Percentiles rank a stretch among this genome's conserved stretches.
These are phyloP conservation scores for Hippophae tibetana DNA, from an alignment of 306 rosid genomes.

Conservation along the genomic window DNA sequence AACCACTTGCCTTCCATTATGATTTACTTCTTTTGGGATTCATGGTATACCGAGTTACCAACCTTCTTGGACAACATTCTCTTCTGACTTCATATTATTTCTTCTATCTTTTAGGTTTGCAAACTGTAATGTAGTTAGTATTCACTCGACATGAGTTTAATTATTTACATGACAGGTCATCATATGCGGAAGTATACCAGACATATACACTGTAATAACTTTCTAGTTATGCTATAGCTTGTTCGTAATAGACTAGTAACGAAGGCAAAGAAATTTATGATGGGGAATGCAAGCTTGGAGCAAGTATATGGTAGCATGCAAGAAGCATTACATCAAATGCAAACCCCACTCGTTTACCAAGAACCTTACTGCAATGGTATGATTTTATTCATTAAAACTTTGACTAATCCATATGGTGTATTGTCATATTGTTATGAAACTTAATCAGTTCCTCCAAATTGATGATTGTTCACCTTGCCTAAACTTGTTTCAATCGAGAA, in stretches of 20 bases:
- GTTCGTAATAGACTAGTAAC: slow-evolving; percentile 48
- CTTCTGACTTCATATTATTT: too few species aligned
- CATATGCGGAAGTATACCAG: slow-evolving; percentile 40
- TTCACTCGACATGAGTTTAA: too few species aligned
- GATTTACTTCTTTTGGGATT: slow-evolving; percentile 75
- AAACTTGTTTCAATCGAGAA: too few species aligned
- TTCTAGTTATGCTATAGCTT: slow-evolving; percentile 34
- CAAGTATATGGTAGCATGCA: slow-evolving; percentile 27
- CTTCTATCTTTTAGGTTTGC: too few species aligned
- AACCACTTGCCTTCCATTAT: slow-evolving; percentile 71
- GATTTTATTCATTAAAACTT: slow-evolving; percentile 1
- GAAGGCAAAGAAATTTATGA: slow-evolving; percentile 43
- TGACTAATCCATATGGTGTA: neutral
- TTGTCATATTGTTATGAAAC: too few species aligned
- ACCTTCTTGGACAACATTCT: slow-evolving; percentile 6
- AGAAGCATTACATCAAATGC: slow-evolving; percentile 64
- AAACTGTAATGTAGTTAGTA: too few species aligned
- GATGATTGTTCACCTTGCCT: too few species aligned
- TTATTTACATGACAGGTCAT: slow-evolving; percentile 37
- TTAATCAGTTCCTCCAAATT: too few species aligned
- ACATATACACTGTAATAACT: slow-evolving; percentile 4
- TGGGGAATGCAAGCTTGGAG: slow-evolving; percentile 43
- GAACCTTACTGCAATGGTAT: slow-evolving; percentile 42
- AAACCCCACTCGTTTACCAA: slow-evolving; percentile 47
- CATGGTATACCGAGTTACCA: slow-evolving; percentile 35